Conservation (phyloP, 106 monocot genomes). For the Agapanthus africanus region DNA sequence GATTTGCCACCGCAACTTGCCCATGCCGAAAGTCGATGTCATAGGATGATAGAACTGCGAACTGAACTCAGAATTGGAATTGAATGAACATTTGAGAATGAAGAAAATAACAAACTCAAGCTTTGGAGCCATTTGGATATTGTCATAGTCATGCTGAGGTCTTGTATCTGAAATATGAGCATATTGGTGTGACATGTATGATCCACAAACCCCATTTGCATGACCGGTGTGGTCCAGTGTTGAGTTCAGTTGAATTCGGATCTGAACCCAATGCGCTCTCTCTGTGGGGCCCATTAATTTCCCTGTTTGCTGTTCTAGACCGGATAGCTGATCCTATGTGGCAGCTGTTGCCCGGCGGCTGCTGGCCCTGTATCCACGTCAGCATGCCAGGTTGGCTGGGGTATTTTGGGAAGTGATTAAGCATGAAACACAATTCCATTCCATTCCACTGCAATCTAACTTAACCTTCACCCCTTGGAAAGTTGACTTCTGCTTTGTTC, state of each 20-base stretch:
- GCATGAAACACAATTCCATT: background rate
- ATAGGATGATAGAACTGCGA: background rate
- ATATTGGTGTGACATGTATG: background rate
- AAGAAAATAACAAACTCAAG: slow-evolving; percentile 1
- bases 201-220: slow-evolving; percentile 2
- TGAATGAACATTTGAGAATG: background rate
- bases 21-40: background rate
- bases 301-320: slow-evolving; percentile 1
- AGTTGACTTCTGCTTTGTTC: slow-evolving; percentile 4
- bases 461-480: background rate
- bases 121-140: background rate
- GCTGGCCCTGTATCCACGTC: slow-evolving; percentile 8
- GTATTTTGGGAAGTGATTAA: background rate
- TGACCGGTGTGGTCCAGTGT: slow-evolving; percentile 11
- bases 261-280: background rate
- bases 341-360: background rate
- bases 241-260: background rate
- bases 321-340: background rate
- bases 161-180: background rate
- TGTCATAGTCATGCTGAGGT: background rate
- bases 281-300: background rate
- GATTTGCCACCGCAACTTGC: slow-evolving; percentile 10
- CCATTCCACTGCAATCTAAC: background rate
- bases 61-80: background rate
- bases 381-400: background rate